Percentiles rank a stretch among this genome's conserved stretches.
These are phyloP conservation scores for Tuber microsphaerosporum DNA, from an alignment of 495 filamentous ascomycete species.

Conservation along the genomic window DNA sequence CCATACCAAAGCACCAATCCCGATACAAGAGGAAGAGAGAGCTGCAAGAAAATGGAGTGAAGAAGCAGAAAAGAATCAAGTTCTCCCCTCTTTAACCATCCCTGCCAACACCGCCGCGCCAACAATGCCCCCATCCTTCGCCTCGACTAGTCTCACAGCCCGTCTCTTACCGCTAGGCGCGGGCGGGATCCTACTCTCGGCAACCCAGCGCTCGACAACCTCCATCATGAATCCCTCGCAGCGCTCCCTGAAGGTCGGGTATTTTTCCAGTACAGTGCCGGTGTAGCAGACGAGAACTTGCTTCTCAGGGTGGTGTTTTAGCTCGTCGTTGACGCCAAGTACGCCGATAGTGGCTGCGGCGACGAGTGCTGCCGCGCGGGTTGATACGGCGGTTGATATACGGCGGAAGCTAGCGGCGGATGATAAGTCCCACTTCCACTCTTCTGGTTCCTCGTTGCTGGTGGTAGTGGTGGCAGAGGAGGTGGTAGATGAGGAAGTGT, in stretches of 20 bases:
- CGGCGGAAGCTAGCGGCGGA: slow-evolving; percentile 17
- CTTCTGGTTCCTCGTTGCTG: background rate
- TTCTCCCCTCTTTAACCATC: slow-evolving; percentile 42
- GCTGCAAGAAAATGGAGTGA: background rate
- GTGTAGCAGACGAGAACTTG: slow-evolving; percentile 49
- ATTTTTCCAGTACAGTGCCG: slow-evolving; percentile 57
- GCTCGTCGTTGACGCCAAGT: slow-evolving; percentile 26
- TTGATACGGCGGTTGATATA: slow-evolving; percentile 32
- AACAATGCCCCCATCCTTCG: slow-evolving; percentile 51
- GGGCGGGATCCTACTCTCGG: slow-evolving; percentile 1
- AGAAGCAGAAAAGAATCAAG: slow-evolving; percentile 1
- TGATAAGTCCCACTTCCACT: slow-evolving; percentile 9
- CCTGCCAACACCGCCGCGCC: slow-evolving; percentile 55
- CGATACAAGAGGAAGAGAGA: background rate
- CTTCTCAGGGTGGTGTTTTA: slow-evolving; percentile 8
- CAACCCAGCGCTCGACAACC: slow-evolving; percentile 42
- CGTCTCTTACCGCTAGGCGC: slow-evolving; percentile 18
- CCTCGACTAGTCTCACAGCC: slow-evolving; percentile 47
- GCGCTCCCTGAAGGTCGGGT: slow-evolving; percentile 50
- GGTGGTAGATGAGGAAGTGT: background rate
- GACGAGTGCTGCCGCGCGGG: slow-evolving; percentile 36
- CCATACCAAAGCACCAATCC: background rate
- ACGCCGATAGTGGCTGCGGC: slow-evolving; percentile 37
- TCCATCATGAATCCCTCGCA: slow-evolving; percentile 51
- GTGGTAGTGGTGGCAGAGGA: background rate